Evolutionary conservation across 73 alveolate genomes (phyloP).

Genomic region (Chromera velia): DNA sequence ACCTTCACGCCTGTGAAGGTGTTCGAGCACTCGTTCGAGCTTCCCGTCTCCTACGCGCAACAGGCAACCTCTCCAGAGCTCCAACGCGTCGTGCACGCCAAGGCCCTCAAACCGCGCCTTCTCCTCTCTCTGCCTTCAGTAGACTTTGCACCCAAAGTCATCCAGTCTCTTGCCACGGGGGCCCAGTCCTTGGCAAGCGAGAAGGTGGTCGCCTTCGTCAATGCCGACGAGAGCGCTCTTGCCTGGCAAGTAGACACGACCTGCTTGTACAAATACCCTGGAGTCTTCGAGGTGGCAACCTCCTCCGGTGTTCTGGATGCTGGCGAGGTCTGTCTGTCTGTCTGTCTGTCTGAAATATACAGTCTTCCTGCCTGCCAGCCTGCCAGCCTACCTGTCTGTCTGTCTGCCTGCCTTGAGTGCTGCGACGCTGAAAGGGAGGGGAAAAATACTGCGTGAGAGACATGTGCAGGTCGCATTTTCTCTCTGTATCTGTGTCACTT

Average conservation of each 20-base stretch:
- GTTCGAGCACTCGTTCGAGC: too few relatives aligned
- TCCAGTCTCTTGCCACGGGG: background rate
- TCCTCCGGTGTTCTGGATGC: background rate
- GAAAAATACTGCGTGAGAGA: background rate
- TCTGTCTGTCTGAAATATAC: background rate
- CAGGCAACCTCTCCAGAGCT: too few relatives aligned
- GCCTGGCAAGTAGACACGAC: conserved; percentile 31
- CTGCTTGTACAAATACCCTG: background rate
- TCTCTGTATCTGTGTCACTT: too few relatives aligned
- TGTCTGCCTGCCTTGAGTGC: background rate
- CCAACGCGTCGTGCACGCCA: background rate
- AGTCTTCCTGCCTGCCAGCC: too few relatives aligned
- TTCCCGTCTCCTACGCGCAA: too few relatives aligned
- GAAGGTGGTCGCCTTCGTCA: conserved; percentile 27
- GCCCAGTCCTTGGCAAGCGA: conserved; percentile 17
- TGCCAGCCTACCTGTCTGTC: too few relatives aligned
- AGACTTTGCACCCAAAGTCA: background rate
- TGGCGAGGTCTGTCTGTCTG: background rate
- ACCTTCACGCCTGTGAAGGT: too few relatives aligned
- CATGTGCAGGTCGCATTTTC: too few relatives aligned
- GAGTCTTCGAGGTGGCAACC: background rate
- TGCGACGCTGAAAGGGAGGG: background rate
- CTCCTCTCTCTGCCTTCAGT: background rate
- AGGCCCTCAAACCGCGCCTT: background rate
- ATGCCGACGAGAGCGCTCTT: conserved; percentile 35